Percentiles rank a stretch among this genome's conserved stretches.
Conservation (phyloP, 2,329 filamentous ascomycete genomes). For the Samsoniella hepiali region DNA sequence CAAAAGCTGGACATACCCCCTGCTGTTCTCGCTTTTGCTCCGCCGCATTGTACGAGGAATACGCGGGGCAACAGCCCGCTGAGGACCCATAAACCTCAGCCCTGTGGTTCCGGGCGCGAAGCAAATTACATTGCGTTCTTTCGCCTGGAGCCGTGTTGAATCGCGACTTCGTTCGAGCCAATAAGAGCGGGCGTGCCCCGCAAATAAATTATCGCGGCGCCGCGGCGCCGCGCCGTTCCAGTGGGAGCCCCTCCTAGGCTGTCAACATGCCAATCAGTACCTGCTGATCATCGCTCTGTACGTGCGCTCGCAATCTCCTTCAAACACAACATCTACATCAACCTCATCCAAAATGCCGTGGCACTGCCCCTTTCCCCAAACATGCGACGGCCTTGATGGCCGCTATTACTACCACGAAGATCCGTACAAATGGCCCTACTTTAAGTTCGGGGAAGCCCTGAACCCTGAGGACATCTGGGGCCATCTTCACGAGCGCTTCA, state of each 20-base stretch:
- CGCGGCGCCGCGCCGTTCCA: too few species aligned
- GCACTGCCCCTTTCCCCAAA: neutral
- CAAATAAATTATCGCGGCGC: too few species aligned
- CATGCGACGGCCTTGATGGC: neutral
- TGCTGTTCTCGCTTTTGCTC: neutral
- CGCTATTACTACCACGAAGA: neutral
- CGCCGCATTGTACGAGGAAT: neutral
- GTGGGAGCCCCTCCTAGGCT: too few species aligned
- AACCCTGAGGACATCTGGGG: neutral
- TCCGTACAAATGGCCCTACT: slow-evolving; percentile 4
- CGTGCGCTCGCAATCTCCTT: neutral
- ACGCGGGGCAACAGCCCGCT: neutral
- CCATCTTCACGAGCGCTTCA: neutral
- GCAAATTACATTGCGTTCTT: neutral
- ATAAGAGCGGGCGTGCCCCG: too few species aligned
- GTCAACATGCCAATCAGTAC: too few species aligned
- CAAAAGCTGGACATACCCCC: neutral
- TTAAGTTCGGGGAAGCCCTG: neutral
- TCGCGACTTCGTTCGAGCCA: too few species aligned
- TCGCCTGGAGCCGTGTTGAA: too few species aligned
- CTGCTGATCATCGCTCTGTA: neutral
- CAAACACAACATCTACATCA: neutral
- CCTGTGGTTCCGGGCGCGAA: neutral
- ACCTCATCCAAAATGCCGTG: neutral
- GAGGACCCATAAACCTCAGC: neutral